Evolutionary conservation across 345 rosid genomes (phyloP).

Genomic region (Arabidopsis thaliana): DNA sequence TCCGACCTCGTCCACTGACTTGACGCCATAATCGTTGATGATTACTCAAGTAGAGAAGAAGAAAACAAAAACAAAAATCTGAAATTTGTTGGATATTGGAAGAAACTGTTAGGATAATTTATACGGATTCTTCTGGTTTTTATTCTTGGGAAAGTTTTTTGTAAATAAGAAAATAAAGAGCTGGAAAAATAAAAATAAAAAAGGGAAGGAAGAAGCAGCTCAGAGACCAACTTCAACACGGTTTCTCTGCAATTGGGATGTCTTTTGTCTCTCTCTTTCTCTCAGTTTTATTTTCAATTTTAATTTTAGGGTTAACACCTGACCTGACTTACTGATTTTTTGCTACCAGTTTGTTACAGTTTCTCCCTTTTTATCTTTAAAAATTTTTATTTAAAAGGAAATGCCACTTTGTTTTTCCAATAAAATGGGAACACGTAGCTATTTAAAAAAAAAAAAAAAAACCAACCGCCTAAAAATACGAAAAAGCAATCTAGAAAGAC

Average conservation of each 20-base stretch:
- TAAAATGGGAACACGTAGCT: conserved; percentile 28
- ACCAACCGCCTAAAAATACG: conserved; percentile 33
- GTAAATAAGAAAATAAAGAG: conserved; percentile 9
- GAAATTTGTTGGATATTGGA: conserved; percentile 29
- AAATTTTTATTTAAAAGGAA: conserved; percentile 5
- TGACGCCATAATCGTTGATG: conserved; percentile 33
- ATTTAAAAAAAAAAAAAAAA: neutral
- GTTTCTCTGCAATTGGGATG: conserved; percentile 49
- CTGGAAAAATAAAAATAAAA: conserved; percentile 5
- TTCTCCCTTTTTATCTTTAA: neutral
- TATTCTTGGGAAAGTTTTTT: conserved; percentile 3
- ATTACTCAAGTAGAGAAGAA: neutral
- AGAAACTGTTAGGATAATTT: conserved; percentile 30
- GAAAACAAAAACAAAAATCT: neutral
- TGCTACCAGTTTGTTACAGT: conserved; percentile 40
- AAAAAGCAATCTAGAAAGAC: conserved; percentile 31
- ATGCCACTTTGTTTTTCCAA: conserved; percentile 39
- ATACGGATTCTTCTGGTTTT: conserved; percentile 31
- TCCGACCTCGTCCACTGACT: conserved; percentile 64
- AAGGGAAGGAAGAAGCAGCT: conserved; percentile 39
- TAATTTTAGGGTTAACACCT: conserved; percentile 30
- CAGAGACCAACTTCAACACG: conserved; percentile 51
- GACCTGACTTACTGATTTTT: conserved; percentile 34
- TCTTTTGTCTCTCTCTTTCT: conserved; percentile 24
- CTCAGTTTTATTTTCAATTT: neutral